Percentiles rank a stretch among this genome's conserved stretches.
These are phyloP conservation scores for Zasmidium cellare DNA, from an alignment of 2,329 filamentous ascomycete genomes.

Conservation along the genomic window DNA sequence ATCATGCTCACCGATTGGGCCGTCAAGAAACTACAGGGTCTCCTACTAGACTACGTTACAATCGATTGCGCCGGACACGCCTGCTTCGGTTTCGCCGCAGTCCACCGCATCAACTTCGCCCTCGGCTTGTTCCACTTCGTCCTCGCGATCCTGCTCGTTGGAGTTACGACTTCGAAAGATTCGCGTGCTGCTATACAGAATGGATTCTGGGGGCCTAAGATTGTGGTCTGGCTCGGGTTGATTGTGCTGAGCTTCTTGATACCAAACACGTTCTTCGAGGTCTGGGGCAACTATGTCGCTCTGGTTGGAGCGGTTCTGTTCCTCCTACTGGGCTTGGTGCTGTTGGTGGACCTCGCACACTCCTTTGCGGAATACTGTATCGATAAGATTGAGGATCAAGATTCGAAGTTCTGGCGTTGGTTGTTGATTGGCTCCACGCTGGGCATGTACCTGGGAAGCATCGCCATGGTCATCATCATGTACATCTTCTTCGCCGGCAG, in stretches of 20 bases:
- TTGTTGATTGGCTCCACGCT: conserved; percentile 89
- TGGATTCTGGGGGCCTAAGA: conserved; percentile 98
- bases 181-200: conserved; percentile 88
- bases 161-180: conserved; percentile 83
- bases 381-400: conserved; percentile 84
- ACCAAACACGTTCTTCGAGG: conserved; percentile 88
- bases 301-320: conserved; percentile 89
- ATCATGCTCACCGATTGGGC: conserved; percentile 99
- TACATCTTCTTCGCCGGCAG: conserved; percentile 89
- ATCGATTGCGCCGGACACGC: conserved; percentile 83
- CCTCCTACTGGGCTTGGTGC: conserved; percentile 84
- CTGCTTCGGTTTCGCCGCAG: conserved; percentile 93
- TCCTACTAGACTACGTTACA: conserved; percentile 93
- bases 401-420: conserved; percentile 80
- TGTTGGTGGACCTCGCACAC: conserved; percentile 92
- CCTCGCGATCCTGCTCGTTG: conserved; percentile 79
- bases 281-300: conserved; percentile 94
- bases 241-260: conserved; percentile 94
- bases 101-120: conserved; percentile 97
- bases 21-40: conserved; percentile 87
- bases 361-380: conserved; percentile 97
- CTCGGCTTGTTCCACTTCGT: conserved; percentile 91
- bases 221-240: conserved; percentile 82
- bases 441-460: conserved; percentile 86
- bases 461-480: conserved; percentile 94